Evolutionary conservation across 2,329 filamentous ascomycete species (phyloP), one percentile per base, ranked within the genome.

Genomic region (Emergomyces orientalis): DNA sequence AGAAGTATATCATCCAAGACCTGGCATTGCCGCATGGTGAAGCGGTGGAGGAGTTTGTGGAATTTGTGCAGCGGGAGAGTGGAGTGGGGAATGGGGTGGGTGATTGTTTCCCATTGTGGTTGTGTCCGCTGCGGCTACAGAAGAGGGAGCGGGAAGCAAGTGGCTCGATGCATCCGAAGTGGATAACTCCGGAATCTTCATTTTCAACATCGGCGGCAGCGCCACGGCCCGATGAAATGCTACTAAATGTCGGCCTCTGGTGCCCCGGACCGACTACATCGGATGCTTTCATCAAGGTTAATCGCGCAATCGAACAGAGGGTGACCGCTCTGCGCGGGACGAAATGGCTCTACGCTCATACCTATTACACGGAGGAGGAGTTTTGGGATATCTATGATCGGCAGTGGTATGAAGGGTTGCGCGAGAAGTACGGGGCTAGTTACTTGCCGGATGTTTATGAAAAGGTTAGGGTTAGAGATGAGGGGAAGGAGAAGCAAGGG

Each of bases 301-400:
- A 95, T 75, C 83, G 87, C 37, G 81, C 80, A 54, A 80, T 95
- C 25, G 91, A 95, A 76, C 76, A 78, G 25, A 88, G 88, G 70
- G 82, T 92, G 2, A 78, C 79, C 56, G 80, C 85, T 66, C 81
- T 94, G 0, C 86, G 86, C 56, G 91, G 90, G 2, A 84, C 88
- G 78, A 95, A 95, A 78, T 94, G 90, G 88, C 79, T 95, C 17
- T 95, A 96, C 74, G 90, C 90, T 2, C 88, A 93, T 70, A 88
- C 89, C 0, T 95, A 91, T 77, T 94, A 94, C 73, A 81, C 83
- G 22, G 83, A 88, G 63, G 70, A 75, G 6, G 77, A 79, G 62
- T 79, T 79, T 67, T 79, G 77, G 77, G 60, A 66, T 5, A 74
- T 76, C 55, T 79, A 78, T 64, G 73, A 79, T 62, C 71, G 71